Evolutionary conservation across 352 stramenopile species (phyloP), one percentile per base, ranked within the genome.

Genomic region (Globisporangium irregulare): DNA sequence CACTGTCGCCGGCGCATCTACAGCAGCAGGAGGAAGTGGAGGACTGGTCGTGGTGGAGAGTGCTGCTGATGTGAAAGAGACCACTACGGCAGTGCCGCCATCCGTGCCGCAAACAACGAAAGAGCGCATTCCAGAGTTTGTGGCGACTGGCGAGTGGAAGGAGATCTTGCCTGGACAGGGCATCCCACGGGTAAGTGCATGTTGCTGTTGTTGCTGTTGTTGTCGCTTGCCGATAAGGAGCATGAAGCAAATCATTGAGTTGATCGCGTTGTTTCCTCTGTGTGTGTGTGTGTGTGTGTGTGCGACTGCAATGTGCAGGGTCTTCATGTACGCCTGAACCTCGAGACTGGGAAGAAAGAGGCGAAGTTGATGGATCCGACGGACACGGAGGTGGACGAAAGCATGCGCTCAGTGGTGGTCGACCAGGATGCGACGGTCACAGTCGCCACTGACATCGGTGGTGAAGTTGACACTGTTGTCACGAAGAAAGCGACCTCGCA

Each of bases 321-420:
- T n/a, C 77, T 95, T 4, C 87, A 95, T 46, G 82, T 95, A 60
- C 86, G 87, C 10, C 69, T 95, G 68, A 94, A 95, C 63, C 65
- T 95, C 9, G 80, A 87, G 62, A 95, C 87, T 14, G 87, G 87
- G 20, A 92, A 93, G 68, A 79, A 80, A 22, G 87, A 95, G 68
- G 87, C 87, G n/a, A 95, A 94, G 74, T 58, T 94, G n/a, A 73
- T 94, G 50, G 78, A 94, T 53, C 69, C 78, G 6, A 68, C 71
- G 4, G 64, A 73, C 24, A 62, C 61, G 9, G 57, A 72, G 3
- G 64, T 67, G 1, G 77, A 81, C 20, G 62, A 70, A 22, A 65
- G 72, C n/a, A 79, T 81, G 73, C 70, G 71, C 43, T 77, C 74
- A 14, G 74, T 80, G 2, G 67, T 79, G 12, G 70, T 81, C 6